These are phyloP conservation scores for Amorphotheca resinae DNA, from an alignment of 495 filamentous ascomycete species.

Conservation along the genomic window DNA sequence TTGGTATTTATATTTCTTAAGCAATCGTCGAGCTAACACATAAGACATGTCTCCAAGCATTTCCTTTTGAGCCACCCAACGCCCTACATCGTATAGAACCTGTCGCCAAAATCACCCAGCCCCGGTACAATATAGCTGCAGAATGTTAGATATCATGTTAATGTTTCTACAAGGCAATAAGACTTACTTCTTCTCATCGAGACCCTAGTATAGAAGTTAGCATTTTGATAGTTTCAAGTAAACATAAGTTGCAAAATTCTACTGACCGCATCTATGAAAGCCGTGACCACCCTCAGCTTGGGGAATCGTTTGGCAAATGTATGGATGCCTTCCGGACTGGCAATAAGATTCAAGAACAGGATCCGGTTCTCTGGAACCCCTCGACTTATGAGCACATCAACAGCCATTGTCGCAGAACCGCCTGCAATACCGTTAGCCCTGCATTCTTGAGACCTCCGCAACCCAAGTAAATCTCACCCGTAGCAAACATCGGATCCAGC, in stretches of 20 bases:
- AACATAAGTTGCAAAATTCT: neutral
- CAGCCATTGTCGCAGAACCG: slow-evolving; percentile 91
- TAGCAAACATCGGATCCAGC: slow-evolving; percentile 98
- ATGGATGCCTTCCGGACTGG: slow-evolving; percentile 80
- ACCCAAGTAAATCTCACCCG: slow-evolving; percentile 46
- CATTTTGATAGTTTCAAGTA: neutral
- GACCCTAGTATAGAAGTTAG: slow-evolving; percentile 38
- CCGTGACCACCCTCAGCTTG: slow-evolving; percentile 87
- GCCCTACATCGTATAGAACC: slow-evolving; percentile 92
- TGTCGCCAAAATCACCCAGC: slow-evolving; percentile 90
- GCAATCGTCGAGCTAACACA: too few species aligned
- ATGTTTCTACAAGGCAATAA: slow-evolving; percentile 2
- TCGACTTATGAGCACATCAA: slow-evolving; percentile 75
- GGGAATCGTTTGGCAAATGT: slow-evolving; percentile 87
- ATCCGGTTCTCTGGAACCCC: slow-evolving; percentile 94
- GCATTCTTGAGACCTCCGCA: too few species aligned
- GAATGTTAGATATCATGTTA: slow-evolving; percentile 16
- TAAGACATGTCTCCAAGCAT: too few species aligned
- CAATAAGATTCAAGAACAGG: slow-evolving; percentile 90
- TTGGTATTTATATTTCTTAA: too few species aligned
- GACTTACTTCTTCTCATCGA: slow-evolving; percentile 94
- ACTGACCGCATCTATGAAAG: slow-evolving; percentile 71
- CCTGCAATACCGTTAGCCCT: slow-evolving; percentile 33
- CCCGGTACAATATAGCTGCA: slow-evolving; percentile 90
- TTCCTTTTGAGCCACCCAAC: too few species aligned